A percentile compares a stretch with the other conserved stretches of the same genome.
Evolutionary conservation across 2,329 filamentous ascomycete species (phyloP).

Genomic region (Penicillium glabrum): DNA sequence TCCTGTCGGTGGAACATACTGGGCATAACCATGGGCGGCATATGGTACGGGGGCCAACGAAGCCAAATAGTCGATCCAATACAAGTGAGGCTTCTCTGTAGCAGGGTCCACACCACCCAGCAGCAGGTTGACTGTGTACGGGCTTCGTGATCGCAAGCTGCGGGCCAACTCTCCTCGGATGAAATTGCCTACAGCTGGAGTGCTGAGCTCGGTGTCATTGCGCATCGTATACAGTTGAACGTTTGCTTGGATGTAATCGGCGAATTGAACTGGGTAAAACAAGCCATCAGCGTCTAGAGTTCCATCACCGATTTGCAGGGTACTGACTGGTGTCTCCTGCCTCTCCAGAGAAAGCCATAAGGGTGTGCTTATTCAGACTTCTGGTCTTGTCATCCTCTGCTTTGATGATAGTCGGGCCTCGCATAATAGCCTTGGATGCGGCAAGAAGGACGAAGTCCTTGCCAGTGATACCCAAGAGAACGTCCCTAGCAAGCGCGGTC

Average conservation of each 20-base stretch:
- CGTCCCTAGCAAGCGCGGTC: conserved; percentile 67
- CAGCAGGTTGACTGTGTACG: conserved; percentile 95
- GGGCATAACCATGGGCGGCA: conserved; percentile 95
- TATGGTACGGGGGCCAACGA: conserved; percentile 86
- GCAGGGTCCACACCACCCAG: conserved; percentile 92
- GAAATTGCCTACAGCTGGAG: conserved; percentile 85
- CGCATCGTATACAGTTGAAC: conserved; percentile 98
- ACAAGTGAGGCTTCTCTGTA: conserved; percentile 84
- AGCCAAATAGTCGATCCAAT: conserved; percentile 97
- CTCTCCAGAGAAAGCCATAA: conserved; percentile 95
- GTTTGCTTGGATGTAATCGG: conserved; percentile 98
- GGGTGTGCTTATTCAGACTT: conserved; percentile 84
- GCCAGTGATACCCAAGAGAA: conserved; percentile 95
- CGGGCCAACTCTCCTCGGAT: conserved; percentile 90
- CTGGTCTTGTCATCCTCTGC: conserved; percentile 95
- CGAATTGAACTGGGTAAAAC: conserved; percentile 77
- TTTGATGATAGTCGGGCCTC: conserved; percentile 94
- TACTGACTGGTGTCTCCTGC: conserved; percentile 84
- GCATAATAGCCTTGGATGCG: conserved; percentile 96
- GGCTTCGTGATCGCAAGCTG: conserved; percentile 85
- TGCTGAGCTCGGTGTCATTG: conserved; percentile 88
- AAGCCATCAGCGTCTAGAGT: conserved; percentile 14
- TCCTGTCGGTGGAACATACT: conserved; percentile 57
- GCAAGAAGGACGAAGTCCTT: conserved; percentile 99
- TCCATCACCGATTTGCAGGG: background rate